These are phyloP conservation scores for Intubia oerlemansii DNA, from an alignment of 2,329 filamentous ascomycete genomes.

Conservation along the genomic window DNA sequence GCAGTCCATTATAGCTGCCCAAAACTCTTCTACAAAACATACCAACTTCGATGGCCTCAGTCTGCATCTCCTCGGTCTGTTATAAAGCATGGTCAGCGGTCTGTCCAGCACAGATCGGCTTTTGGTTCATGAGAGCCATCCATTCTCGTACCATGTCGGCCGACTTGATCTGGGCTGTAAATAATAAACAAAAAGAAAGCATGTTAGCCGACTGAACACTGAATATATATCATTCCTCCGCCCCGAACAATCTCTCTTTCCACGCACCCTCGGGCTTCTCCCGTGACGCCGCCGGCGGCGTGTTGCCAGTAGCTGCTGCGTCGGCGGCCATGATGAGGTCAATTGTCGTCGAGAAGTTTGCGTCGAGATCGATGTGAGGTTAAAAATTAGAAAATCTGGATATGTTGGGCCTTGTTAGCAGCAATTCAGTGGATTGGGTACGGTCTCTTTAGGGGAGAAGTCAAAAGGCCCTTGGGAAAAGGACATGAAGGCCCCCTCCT, in stretches of 20 bases:
- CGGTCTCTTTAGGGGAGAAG: too few relatives aligned
- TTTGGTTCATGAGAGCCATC: too few relatives aligned
- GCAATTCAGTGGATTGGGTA: too few relatives aligned
- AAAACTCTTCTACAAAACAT: slow-evolving; percentile 19
- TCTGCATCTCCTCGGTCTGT: slow-evolving; percentile 92
- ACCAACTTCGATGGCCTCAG: slow-evolving; percentile 91
- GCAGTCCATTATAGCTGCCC: too few relatives aligned
- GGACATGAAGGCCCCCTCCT: too few relatives aligned
- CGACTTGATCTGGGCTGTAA: slow-evolving; percentile 86
- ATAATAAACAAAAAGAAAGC: too few relatives aligned
- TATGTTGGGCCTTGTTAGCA: too few relatives aligned
- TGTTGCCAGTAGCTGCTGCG: slow-evolving; percentile 11
- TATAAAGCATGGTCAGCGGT: neutral
- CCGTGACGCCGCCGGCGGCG: slow-evolving; percentile 33
- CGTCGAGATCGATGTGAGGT: too few relatives aligned
- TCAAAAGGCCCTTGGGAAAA: too few relatives aligned
- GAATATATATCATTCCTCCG: neutral
- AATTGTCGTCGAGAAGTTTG: too few relatives aligned
- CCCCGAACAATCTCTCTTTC: too few relatives aligned
- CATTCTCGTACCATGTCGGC: slow-evolving; percentile 78
- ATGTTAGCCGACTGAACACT: slow-evolving; percentile 1
- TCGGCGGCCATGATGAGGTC: slow-evolving; percentile 13
- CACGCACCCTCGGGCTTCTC: slow-evolving; percentile 58
- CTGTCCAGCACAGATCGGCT: neutral
- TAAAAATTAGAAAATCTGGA: too few relatives aligned